phyloP scores from a whole-genome alignment of 2,329 filamentous ascomycete species.

The Pseudonectria buxi region DNA sequence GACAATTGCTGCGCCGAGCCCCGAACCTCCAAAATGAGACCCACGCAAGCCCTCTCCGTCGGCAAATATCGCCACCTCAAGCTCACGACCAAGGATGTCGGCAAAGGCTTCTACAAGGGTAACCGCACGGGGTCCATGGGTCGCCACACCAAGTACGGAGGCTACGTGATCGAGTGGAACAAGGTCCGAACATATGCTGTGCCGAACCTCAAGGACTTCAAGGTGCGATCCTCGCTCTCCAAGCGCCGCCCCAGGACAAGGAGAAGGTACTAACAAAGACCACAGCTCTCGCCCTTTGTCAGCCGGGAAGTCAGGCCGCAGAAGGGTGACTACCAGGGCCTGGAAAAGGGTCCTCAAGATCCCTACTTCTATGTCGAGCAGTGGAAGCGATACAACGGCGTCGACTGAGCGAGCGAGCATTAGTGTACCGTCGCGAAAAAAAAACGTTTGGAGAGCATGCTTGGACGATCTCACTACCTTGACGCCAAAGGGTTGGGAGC shows the following conservation, averaged over 20 bases:
- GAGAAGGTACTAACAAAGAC: constrained; percentile 10
- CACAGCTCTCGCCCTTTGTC: constrained; percentile 74
- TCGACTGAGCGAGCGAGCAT: constrained; percentile 36
- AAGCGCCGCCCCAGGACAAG: neutral
- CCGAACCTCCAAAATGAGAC: constrained; percentile 47
- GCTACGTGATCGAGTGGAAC: constrained; percentile 74
- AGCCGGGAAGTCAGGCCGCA: constrained; percentile 49
- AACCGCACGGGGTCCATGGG: constrained; percentile 85
- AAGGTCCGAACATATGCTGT: constrained; percentile 91
- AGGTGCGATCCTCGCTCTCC: constrained; percentile 43
- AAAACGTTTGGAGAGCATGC: constrained; percentile 3
- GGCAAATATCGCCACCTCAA: constrained; percentile 65
- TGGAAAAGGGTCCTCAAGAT: constrained; percentile 49
- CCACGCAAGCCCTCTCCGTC: constrained; percentile 60
- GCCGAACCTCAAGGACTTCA: constrained; percentile 64
- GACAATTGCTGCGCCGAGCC: constrained; percentile 3
- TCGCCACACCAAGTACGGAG: constrained; percentile 72
- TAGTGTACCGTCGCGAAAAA: constrained; percentile 1
- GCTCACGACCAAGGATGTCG: constrained; percentile 88
- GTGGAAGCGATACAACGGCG: constrained; percentile 63
- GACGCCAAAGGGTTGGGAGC: constrained; percentile 3
- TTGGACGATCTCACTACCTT: constrained; percentile 3
- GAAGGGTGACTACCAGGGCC: constrained; percentile 48
- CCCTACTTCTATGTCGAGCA: constrained; percentile 55
- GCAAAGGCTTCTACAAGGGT: constrained; percentile 96